phyloP scores from a whole-genome alignment of 345 rosid genomes.

The Bretschneidera sinensis region DNA sequence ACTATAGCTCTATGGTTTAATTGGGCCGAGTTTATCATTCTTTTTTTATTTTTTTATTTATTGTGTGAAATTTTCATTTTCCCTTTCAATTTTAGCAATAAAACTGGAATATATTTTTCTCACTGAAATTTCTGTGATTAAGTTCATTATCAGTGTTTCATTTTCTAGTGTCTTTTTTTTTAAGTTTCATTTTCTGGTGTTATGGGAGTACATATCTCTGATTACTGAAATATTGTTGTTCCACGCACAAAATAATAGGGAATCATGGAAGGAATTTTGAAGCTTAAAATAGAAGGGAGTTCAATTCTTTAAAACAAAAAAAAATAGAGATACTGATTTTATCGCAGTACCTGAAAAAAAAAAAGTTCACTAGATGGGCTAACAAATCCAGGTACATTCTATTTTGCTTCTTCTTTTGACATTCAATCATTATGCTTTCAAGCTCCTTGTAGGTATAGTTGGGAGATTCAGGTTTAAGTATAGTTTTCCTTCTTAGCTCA shows the following conservation, averaged over 20 bases:
- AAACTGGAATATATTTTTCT: not conserved
- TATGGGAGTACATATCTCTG: not conserved
- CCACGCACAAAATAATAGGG: too few relatives aligned
- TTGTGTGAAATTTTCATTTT: not conserved
- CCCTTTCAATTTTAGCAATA: not conserved
- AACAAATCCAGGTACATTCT: not conserved
- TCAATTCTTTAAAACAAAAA: too few relatives aligned
- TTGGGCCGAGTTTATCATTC: not conserved
- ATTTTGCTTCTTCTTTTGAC: not conserved
- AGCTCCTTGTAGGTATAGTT: too few relatives aligned
- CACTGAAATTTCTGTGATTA: too few relatives aligned
- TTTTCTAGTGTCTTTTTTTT: constrained; percentile 6
- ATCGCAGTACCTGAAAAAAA: too few relatives aligned
- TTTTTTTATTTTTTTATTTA: not conserved
- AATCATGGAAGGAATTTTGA: too few relatives aligned
- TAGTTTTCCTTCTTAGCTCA: not conserved
- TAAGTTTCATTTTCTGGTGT: constrained; percentile 5
- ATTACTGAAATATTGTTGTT: not conserved
- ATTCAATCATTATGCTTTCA: too few relatives aligned
- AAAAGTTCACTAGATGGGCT: too few relatives aligned
- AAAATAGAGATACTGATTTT: too few relatives aligned
- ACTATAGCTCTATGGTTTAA: not conserved
- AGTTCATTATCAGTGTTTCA: too few relatives aligned
- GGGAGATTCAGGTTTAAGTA: not conserved
- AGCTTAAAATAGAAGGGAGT: too few relatives aligned